These are phyloP conservation scores for Selaginella moellendorffii DNA, from an alignment of 75 land plant species.

Conservation along the genomic window DNA sequence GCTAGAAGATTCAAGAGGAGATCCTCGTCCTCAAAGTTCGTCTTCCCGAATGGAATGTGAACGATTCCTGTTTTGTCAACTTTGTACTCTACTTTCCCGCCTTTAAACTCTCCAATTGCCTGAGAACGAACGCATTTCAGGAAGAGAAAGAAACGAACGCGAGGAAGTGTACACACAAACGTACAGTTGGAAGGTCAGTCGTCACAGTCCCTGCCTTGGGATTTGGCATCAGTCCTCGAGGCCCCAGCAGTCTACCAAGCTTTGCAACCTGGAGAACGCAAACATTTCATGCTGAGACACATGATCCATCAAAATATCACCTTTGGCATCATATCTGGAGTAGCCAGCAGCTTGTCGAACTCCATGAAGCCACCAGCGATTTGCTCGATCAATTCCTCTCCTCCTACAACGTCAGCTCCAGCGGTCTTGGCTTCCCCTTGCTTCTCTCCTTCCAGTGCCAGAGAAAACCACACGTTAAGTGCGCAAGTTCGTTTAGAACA, in stretches of 20 bases:
- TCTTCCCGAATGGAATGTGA: constrained; percentile 88
- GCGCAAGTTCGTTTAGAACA: background rate
- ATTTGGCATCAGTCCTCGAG: constrained; percentile 98
- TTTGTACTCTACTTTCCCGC: constrained; percentile 86
- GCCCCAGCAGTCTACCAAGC: constrained; percentile 83
- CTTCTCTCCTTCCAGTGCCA: constrained; percentile 55
- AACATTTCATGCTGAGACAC: background rate
- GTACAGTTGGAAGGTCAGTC: constrained; percentile 70
- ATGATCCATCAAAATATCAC: constrained; percentile 17
- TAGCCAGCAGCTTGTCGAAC: constrained; percentile 91
- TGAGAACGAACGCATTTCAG: constrained; percentile 21
- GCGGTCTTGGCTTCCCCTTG: constrained; percentile 80
- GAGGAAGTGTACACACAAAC: background rate
- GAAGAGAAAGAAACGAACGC: too few relatives aligned
- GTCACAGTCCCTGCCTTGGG: constrained; percentile 97
- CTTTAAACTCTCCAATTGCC: constrained; percentile 91
- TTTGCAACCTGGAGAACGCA: constrained; percentile 58
- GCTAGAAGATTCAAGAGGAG: constrained; percentile 63
- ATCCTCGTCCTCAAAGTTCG: constrained; percentile 62
- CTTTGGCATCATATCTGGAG: constrained; percentile 99
- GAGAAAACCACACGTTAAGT: background rate
- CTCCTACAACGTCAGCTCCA: constrained; percentile 92
- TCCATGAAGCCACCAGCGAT: constrained; percentile 91
- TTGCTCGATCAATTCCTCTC: constrained; percentile 76
- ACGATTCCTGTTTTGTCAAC: constrained; percentile 98